A percentile compares a stretch with the other conserved stretches of the same genome.
phyloP scores from a whole-genome alignment of 148 eudicot species.

The Agrostemma githago region DNA sequence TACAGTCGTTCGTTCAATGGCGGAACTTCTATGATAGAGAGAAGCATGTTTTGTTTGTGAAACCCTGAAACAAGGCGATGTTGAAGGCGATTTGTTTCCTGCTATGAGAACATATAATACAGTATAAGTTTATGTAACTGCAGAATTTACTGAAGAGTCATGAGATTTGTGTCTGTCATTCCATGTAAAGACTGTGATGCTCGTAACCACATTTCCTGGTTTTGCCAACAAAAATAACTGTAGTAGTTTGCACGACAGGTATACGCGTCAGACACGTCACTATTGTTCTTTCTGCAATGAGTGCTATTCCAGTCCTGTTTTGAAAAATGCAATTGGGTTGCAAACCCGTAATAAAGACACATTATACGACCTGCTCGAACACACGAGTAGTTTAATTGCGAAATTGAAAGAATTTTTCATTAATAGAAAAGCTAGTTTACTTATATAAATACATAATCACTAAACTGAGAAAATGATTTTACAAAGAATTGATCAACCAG shows the following conservation, averaged over 20 bases:
- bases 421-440: not conserved
- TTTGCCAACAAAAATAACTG: constrained; percentile 13
- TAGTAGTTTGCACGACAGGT: constrained; percentile 4
- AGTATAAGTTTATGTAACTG: constrained; percentile 1
- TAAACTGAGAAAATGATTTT: not conserved
- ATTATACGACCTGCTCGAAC: not conserved
- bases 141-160: not conserved
- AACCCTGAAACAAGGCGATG: constrained; percentile 9
- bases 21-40: not conserved
- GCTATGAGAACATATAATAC: constrained; percentile 7
- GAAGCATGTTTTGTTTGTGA: constrained; percentile 19
- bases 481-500: constrained; percentile 1
- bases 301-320: not conserved
- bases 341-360: not conserved
- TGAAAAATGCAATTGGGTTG: too few species aligned
- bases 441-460: not conserved
- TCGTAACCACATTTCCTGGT: constrained; percentile 4
- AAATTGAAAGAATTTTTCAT: not conserved
- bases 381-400: not conserved
- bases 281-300: not conserved
- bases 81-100: constrained; percentile 9
- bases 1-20: not conserved
- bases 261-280: not conserved
- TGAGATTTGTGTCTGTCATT: not conserved
- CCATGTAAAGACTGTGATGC: constrained; percentile 2